A percentile compares a stretch with the other conserved stretches of the same genome.
These are phyloP conservation scores for Alternaria metachromatica DNA, from an alignment of 2,329 filamentous ascomycete genomes.

Conservation along the genomic window DNA sequence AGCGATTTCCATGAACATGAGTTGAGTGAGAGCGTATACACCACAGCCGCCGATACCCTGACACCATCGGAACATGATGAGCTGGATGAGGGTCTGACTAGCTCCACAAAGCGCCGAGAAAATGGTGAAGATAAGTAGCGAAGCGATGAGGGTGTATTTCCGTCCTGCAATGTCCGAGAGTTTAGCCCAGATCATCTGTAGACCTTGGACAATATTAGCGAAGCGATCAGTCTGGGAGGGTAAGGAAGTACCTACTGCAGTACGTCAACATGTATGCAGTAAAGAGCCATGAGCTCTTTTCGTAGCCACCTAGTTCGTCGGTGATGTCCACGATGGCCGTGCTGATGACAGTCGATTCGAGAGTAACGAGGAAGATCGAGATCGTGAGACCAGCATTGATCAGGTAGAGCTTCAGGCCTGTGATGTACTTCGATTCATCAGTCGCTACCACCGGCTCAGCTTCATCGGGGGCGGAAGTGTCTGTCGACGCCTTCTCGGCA, in stretches of 20 bases:
- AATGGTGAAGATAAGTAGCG: slow-evolving; percentile 29
- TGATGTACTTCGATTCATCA: slow-evolving; percentile 1
- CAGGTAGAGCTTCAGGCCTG: slow-evolving; percentile 4
- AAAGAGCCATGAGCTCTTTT: slow-evolving; percentile 45
- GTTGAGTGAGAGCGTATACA: slow-evolving; percentile 35
- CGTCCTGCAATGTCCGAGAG: slow-evolving; percentile 18
- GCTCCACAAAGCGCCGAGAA: slow-evolving; percentile 45
- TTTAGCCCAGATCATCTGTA: slow-evolving; percentile 5
- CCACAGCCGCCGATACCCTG: slow-evolving; percentile 45
- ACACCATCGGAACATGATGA: slow-evolving; percentile 44
- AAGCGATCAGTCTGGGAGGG: neutral
- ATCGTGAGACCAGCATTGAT: slow-evolving; percentile 1
- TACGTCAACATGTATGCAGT: slow-evolving; percentile 46
- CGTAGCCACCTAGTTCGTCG: slow-evolving; percentile 41
- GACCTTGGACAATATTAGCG: neutral
- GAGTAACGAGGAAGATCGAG: slow-evolving; percentile 20
- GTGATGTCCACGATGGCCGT: slow-evolving; percentile 46
- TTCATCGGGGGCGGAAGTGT: neutral
- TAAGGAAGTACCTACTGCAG: slow-evolving; percentile 30
- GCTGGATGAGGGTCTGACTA: slow-evolving; percentile 34
- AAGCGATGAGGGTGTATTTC: neutral
- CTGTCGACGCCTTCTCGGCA: neutral
- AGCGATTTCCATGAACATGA: slow-evolving; percentile 41
- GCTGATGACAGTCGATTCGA: slow-evolving; percentile 46
- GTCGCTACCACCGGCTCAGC: neutral